These are phyloP conservation scores for Candida sakaeoensis DNA, from an alignment of 805 yeast genomes.

Conservation along the genomic window DNA sequence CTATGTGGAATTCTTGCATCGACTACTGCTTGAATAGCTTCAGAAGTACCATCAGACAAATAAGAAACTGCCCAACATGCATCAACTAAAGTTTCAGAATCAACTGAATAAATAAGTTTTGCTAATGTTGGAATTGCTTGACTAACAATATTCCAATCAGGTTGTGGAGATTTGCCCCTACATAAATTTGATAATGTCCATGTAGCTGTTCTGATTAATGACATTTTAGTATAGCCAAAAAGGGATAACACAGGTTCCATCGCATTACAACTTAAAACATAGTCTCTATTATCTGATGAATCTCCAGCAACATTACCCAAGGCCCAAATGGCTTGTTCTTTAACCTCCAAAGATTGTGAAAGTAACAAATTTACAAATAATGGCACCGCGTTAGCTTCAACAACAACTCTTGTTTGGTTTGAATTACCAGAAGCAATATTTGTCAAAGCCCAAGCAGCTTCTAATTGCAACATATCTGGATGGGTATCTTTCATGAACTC, in stretches of 20 bases:
- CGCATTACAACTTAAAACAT: constrained; percentile 78
- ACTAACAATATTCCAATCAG: constrained; percentile 87
- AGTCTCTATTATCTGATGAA: constrained; percentile 85
- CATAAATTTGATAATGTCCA: constrained; percentile 97
- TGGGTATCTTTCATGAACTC: constrained; percentile 71
- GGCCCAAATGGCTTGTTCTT: constrained; percentile 99
- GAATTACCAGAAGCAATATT: constrained; percentile 94
- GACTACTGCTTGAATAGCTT: constrained; percentile 93
- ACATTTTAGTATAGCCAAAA: constrained; percentile 76
- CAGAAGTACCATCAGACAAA: constrained; percentile 86
- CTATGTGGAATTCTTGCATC: constrained; percentile 95
- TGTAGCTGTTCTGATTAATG: constrained; percentile 93
- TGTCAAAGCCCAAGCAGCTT: constrained; percentile 99
- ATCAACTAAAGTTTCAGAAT: constrained; percentile 90
- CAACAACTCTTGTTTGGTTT: constrained; percentile 85
- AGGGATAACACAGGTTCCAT: constrained; percentile 82
- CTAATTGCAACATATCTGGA: constrained; percentile 86
- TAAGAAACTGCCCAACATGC: constrained; percentile 99
- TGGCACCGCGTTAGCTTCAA: constrained; percentile 93
- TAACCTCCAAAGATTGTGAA: constrained; percentile 83
- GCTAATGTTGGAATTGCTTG: constrained; percentile 89
- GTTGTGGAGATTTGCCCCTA: constrained; percentile 95
- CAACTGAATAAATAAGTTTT: constrained; percentile 83
- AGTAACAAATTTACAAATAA: constrained; percentile 76
- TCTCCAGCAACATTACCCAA: constrained; percentile 99